Conservation (phyloP, 805 yeast species). For the Saccharomycopsis fermentans region DNA sequence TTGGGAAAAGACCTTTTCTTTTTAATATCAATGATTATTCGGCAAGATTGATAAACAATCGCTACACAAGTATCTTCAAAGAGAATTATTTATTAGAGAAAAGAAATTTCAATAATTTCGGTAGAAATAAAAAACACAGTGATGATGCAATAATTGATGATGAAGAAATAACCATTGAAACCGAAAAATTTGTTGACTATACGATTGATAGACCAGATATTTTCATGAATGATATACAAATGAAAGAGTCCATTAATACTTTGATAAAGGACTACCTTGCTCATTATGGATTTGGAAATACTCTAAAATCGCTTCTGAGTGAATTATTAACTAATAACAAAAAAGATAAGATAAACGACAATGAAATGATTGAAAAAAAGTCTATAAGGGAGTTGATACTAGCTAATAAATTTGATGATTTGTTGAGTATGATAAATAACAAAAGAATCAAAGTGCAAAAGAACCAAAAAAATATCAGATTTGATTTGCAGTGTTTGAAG, state of each 20-base stretch:
- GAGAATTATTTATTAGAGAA: not conserved
- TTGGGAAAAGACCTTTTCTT: constrained; percentile 26
- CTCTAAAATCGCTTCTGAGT: constrained; percentile 39
- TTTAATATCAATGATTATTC: constrained; percentile 34
- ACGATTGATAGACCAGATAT: constrained; percentile 3
- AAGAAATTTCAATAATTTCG: not conserved
- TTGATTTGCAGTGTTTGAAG: constrained; percentile 9
- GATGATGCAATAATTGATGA: not conserved
- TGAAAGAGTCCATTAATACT: constrained; percentile 15
- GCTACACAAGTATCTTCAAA: not conserved
- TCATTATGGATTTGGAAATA: constrained; percentile 49
- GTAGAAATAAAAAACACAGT: not conserved
- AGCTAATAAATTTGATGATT: not conserved
- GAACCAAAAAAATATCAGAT: not conserved
- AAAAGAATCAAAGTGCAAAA: not conserved
- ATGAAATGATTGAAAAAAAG: not conserved
- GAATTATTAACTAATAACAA: constrained; percentile 25
- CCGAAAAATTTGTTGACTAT: not conserved
- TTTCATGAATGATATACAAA: constrained; percentile 3
- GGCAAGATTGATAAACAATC: not conserved
- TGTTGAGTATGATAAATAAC: not conserved
- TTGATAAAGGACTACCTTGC: constrained; percentile 40
- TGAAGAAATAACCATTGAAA: not conserved
- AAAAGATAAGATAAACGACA: not conserved
- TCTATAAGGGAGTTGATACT: not conserved